These are phyloP conservation scores for Exophiala spinifera DNA, from an alignment of 2,329 filamentous ascomycete genomes.

Conservation along the genomic window DNA sequence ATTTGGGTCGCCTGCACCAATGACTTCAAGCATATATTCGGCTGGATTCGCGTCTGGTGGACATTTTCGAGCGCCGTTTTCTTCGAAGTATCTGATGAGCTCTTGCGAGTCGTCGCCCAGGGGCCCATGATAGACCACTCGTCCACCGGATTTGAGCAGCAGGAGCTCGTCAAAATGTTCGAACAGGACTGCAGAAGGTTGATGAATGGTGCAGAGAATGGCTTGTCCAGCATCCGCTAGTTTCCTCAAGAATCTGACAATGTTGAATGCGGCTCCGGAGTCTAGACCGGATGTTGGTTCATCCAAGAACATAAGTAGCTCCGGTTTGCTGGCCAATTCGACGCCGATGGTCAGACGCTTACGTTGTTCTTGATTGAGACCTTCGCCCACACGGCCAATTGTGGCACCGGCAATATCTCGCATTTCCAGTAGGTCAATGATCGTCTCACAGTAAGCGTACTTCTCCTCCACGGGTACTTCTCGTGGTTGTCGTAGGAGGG, in stretches of 20 bases:
- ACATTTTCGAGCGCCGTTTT: slow-evolving; percentile 59
- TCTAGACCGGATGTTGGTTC: slow-evolving; percentile 67
- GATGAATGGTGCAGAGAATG: slow-evolving; percentile 87
- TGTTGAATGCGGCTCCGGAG: slow-evolving; percentile 64
- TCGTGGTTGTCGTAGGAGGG: slow-evolving; percentile 59
- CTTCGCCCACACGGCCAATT: slow-evolving; percentile 58
- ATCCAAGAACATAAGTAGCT: slow-evolving; percentile 60
- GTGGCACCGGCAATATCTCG: slow-evolving; percentile 63
- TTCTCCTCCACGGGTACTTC: slow-evolving; percentile 60
- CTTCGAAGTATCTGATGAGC: slow-evolving; percentile 60
- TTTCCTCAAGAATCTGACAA: slow-evolving; percentile 60
- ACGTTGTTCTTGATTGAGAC: slow-evolving; percentile 63
- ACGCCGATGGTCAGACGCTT: slow-evolving; percentile 64
- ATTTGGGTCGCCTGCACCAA: slow-evolving; percentile 62
- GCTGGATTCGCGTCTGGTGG: slow-evolving; percentile 53
- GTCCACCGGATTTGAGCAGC: slow-evolving; percentile 72
- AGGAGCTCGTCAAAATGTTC: slow-evolving; percentile 83
- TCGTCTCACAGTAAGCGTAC: slow-evolving; percentile 64
- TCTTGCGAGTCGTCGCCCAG: slow-evolving; percentile 71
- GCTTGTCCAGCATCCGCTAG: slow-evolving; percentile 73
- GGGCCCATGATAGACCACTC: slow-evolving; percentile 84
- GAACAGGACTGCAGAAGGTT: slow-evolving; percentile 81
- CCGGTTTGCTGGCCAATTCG: slow-evolving; percentile 60
- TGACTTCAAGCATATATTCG: slow-evolving; percentile 48
- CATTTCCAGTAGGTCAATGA: slow-evolving; percentile 69